A percentile compares a stretch with the other conserved stretches of the same genome.
phyloP scores from a whole-genome alignment of 1,139 yeast species.

The Saccharomyces uvarum region DNA sequence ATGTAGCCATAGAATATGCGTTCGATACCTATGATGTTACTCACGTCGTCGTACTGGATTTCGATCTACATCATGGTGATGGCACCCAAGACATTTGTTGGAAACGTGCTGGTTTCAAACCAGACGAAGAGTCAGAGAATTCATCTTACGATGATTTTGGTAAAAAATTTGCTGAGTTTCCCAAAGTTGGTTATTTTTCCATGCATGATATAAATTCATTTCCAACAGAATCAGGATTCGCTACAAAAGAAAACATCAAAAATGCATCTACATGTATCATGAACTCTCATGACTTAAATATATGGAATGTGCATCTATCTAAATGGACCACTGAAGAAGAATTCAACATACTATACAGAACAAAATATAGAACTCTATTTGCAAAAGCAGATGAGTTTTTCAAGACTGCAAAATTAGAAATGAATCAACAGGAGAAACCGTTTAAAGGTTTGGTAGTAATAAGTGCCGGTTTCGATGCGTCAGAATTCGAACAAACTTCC shows the following conservation, averaged over 20 bases:
- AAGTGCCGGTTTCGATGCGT: slow-evolving; percentile 86
- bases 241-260: slow-evolving; percentile 60
- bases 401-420: slow-evolving; percentile 41
- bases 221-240: slow-evolving; percentile 76
- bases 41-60: slow-evolving; percentile 76
- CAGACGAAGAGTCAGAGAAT: slow-evolving; percentile 32
- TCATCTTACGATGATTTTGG: slow-evolving; percentile 44
- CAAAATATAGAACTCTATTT: slow-evolving; percentile 55
- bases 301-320: slow-evolving; percentile 81
- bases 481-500: slow-evolving; percentile 70
- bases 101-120: slow-evolving; percentile 52
- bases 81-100: slow-evolving; percentile 85
- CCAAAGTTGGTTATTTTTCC: slow-evolving; percentile 76
- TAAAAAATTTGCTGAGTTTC: slow-evolving; percentile 46
- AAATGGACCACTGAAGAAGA: slow-evolving; percentile 56
- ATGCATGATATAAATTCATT: slow-evolving; percentile 80
- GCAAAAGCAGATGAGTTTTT: slow-evolving; percentile 65
- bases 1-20: slow-evolving; percentile 77
- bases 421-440: slow-evolving; percentile 37
- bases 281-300: slow-evolving; percentile 66
- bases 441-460: slow-evolving; percentile 66
- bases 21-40: slow-evolving; percentile 55
- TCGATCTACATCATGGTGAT: slow-evolving; percentile 89
- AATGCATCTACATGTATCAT: slow-evolving; percentile 75
- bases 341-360: slow-evolving; percentile 55